Evolutionary conservation across 257 asterid genomes (phyloP), one percentile per base, ranked within the genome.

Genomic region (Penstemon davidsonii): DNA sequence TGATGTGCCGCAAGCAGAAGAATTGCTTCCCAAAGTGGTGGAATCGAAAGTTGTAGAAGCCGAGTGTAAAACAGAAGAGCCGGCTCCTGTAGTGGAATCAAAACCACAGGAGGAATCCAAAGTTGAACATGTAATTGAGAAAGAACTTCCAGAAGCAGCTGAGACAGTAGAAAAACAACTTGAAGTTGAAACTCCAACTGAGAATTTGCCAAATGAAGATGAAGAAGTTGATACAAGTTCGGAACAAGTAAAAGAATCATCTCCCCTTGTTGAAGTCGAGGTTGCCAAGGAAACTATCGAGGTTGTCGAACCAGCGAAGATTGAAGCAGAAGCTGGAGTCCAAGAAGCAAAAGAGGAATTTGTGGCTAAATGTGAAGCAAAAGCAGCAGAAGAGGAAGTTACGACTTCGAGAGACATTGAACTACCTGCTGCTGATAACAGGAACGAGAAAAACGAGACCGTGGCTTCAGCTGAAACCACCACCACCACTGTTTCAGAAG

Each of bases 61-160:
- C 8, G 82, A 68, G 64, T 4, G 56, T 38, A 70, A 70, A 60
- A 46, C 63, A 25, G 76, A 60, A 61, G 75, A 40, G n/a, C 39
- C 76, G 52, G 73, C 68, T 76, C 80, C 75, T 5, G 33, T 7
- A 50, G 82, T 40, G 60, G 88, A 71, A 69, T 80, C 82, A 51
- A 78, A 70, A 47, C 73, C 69, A 62, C 53, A 62, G 19, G 80
- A 67, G 71, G 50, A 59, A 38, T 53, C 75, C 55, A 74, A 57
- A 68, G 68, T 57, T 3, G 84, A 71, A 68, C 58, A 52, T 56
- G 33, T 25, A 25, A 64, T 61, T 55, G 71, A 75, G 55, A 64
- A 74, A 25, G 81, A 73, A 78, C 36, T 73, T 67, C 64, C 69
- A 8, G 76, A 25, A 18, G 78, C 56, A 33, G 78, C 56, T 15